Base-by-base conservation (phyloP, 768 basidiomycete species). In the Boletus speciosus region DNA sequence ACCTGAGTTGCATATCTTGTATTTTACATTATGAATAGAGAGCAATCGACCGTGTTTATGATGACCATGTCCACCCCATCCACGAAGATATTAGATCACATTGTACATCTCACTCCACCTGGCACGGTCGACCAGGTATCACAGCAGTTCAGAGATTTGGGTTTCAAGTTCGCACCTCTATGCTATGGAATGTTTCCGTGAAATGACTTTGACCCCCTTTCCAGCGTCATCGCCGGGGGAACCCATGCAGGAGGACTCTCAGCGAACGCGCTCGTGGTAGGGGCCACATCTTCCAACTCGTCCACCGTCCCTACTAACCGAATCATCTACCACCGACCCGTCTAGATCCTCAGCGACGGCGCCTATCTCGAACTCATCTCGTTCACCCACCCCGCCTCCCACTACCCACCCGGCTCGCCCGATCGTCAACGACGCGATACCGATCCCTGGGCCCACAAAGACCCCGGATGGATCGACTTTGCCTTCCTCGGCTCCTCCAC, bases 61-160 rank as follows among this genome's bases (percentile, higher is more conserved):
- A n/a, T 51, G 19, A 21, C n/a, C 25, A 70, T 68, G 70, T 45
- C 63, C 12, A 34, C 37, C 6, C 66, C 67, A 27, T 71, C 73
- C 16, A 81, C 78, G 2, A 71, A 66, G 41, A 78, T 67, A 29
- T 62, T 88, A 11, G 88, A 90, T 57, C 88, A 90, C 58, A 81
- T 90, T 52, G 78, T 90, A 1, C 82, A 88, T 64, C 73, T 90
- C n/a, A 83, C 83, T 0, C 81, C 86, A 0, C 83, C 86, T 1
- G 84, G 80, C 0, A 74, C 81, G 0, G 73, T 88, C 10, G 64
- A 75, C 19, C 67, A 77, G 34, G 77, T 75, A 21, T 73, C 81
- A 1, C 65, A 77, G 21, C 78, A 81, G 43, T 88, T 86, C 56
- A 72, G 72, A 19, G 61, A 75, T n/a, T 68, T 86, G 4, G 88